Evolutionary conservation across 345 rosid species (phyloP), one percentile per base, ranked within the genome.

Genomic region (Triadica sebifera): DNA sequence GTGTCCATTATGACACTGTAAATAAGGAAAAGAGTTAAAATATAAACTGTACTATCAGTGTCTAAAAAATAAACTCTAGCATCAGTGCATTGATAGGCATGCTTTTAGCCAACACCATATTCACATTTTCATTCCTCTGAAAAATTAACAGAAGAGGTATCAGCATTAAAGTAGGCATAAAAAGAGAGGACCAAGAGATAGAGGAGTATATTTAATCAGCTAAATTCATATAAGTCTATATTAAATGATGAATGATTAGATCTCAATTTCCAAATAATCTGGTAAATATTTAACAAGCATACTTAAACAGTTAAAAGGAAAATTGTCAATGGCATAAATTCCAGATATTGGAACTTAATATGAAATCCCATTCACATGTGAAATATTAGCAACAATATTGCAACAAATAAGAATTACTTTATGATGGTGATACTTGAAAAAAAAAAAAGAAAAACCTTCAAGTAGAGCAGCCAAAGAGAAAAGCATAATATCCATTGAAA

Each of bases 1-100:
- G 74, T 90, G 96, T 47, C 96, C 96, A 62, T 90, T 90, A 69
- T 84, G 93, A 60, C 96, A 90, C 95, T 90, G 88, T 85, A 82
- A 74, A 64, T 69, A 68, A 53, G 77, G 62, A 16, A 50, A 20
- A 43, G 4, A 43, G 71, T 68, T 65, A 65, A 67, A 58, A 5
- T 8, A 29, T 29, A 29, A 29, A 29, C 34, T 29, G 34, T 29
- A 29, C 34, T 2, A 29, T 29, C 34, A 29, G 34, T 29, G 34
- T 29, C 34, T 29, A 29, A 29, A 29, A 29, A 29, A 29, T 29
- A 55, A 9, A n/a, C 3, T 19, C 8, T 2, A 20, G 20, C 39
- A 12, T 56, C 15, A 43, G 47, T 4, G 10, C 9, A 43, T 4
- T 1, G 11, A 45, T 6, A 24, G 19, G 52, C 65, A 67, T 34